These are phyloP conservation scores for Phytophthora tubulina DNA, from an alignment of 352 stramenopile genomes.

Conservation along the genomic window DNA sequence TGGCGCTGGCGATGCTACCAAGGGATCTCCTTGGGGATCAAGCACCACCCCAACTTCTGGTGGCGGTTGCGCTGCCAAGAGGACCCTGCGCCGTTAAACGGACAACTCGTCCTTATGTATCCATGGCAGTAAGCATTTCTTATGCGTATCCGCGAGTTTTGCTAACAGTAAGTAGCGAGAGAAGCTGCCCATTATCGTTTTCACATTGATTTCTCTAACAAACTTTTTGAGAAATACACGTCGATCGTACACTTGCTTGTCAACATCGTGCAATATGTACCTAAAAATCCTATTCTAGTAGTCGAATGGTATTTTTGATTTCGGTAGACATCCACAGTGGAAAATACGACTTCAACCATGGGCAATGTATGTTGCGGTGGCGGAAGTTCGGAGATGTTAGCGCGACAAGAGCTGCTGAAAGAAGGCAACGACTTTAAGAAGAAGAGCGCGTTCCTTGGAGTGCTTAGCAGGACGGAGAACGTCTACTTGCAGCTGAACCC, in stretches of 20 bases:
- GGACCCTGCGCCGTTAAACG: constrained; percentile 28
- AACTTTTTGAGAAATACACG: constrained; percentile 25
- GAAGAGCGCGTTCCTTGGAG: constrained; percentile 71
- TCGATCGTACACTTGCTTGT: constrained; percentile 16
- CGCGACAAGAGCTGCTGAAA: constrained; percentile 69
- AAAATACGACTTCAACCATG: constrained; percentile 46
- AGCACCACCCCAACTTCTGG: constrained; percentile 23
- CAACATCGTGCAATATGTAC: neutral
- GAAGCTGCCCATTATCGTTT: constrained; percentile 23
- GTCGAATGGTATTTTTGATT: constrained; percentile 32
- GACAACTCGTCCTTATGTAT: constrained; percentile 9
- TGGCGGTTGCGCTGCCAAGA: constrained; percentile 33
- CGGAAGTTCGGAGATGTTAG: constrained; percentile 67
- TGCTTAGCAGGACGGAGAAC: constrained; percentile 64
- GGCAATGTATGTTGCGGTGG: constrained; percentile 74
- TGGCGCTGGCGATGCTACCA: constrained; percentile 18
- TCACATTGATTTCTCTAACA: constrained; percentile 13
- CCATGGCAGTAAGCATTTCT: constrained; percentile 6
- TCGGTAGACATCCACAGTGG: neutral
- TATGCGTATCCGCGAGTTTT: neutral
- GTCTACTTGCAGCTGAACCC: constrained; percentile 74
- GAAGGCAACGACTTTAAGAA: constrained; percentile 79
- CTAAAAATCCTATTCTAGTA: constrained; percentile 25
- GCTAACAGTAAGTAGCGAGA: constrained; percentile 1
- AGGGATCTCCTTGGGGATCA: constrained; percentile 31